Evolutionary conservation across 1,284 basidiomycete genomes (phyloP), one percentile per base, ranked within the genome.

Genomic region (Boletellus dicymbophilus): DNA sequence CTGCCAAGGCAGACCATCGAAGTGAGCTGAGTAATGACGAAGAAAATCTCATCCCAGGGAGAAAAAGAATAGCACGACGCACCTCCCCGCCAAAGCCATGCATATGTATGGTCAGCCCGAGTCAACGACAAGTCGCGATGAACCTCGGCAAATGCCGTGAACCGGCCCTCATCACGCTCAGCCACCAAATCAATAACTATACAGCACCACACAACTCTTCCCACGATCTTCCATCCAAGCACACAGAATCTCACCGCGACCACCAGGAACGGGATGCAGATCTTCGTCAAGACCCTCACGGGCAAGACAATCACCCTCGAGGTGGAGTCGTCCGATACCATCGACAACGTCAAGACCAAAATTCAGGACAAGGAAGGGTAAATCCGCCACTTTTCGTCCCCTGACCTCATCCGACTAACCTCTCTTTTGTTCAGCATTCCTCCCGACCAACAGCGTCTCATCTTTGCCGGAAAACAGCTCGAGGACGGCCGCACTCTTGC

Each of bases 261-360:
- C 39, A 36, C 38, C 45, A 71, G 79, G n/a, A n/a, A n/a, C n/a
- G n/a, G n/a, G 75, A 93, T 94, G 92, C 92, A 93, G 76, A 93
- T 94, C 70, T 93, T 95, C 81, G 92, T 94, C 77, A 95, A 94
- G 80, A 90, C 86, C 79, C 88, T 97, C 62, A 97, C 95, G 71
- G 95, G 95, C 62, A 97, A 96, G 88, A 96, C 94, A 57, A 96
- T 97, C 84, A 96, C 95, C 78, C 91, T 96, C 65, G 94, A 97
- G 85, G 94, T 97, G 65, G 93, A 96, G 81, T 93, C 93, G 64
- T 93, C 89, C 49, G 93, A 96, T 37, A 59, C 58, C 30, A 59
- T 59, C 36, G 60, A 63, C 44, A 59, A 59, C 11, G 61, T 59
- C 36, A 59, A 59, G 39, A 11, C 58, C n/a, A 60, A 63, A 55